Evolutionary conservation across 495 filamentous ascomycete species (phyloP), one percentile per base, ranked within the genome.

Genomic region (Hyaloscypha finlandica): DNA sequence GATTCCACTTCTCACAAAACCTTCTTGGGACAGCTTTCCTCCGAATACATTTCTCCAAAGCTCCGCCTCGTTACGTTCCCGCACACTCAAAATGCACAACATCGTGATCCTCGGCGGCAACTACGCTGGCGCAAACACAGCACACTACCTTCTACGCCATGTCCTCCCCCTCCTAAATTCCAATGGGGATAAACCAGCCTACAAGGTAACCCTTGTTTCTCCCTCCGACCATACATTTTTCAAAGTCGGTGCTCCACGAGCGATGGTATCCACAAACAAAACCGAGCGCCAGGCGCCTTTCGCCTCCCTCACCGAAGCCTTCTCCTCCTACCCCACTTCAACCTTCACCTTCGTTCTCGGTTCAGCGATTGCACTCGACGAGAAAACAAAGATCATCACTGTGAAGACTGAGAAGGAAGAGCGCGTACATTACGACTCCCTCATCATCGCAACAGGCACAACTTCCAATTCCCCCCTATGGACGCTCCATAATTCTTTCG

Each of bases 331-430:
- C 65, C 68, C 78, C 9, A 22, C 54, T 4, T 57, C 52, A 11
- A 67, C 60, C 53, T 86, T 90, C 69, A 81, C 80, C 42, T 87
- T 89, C 68, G 70, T 90, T 61, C 74, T 80, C n/a, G 88, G 84
- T 9, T 78, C 70, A 16, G 86, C 81, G 19, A 83, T 77, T 1
- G 59, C 68, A 3, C 75, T 91, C 31, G 80, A 88, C 60, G 54
- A 68, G 8, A 67, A 70, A 4, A 69, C 63, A 4, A 79, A 81
- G 54, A 81, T 71, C 1, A 79, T 84, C 16, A 66, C 77, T 8
- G 73, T 85, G 16, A 80, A 31, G 20, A 71, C 9, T 79, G 77
- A 66, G 76, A 77, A 82, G 4, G 8, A 45, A 14, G 37, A 48
- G 20, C 4, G 8, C n/a, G 77, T 88, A 69, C 73, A 78, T 16